These are phyloP conservation scores for Metarhizium brunneum DNA, from an alignment of 2,329 filamentous ascomycete genomes.

Conservation along the genomic window DNA sequence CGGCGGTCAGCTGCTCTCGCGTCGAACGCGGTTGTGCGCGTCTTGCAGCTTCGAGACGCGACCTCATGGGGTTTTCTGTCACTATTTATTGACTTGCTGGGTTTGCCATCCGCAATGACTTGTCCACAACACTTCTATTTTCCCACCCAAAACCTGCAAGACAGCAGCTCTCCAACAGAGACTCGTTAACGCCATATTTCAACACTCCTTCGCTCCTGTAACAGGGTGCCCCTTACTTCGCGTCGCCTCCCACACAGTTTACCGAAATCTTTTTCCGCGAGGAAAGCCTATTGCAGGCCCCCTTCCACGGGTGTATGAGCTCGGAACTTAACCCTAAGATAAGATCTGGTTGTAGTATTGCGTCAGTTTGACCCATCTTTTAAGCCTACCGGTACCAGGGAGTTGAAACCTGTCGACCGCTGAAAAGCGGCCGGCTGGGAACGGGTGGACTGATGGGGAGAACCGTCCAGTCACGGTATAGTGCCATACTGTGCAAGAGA, in stretches of 20 bases:
- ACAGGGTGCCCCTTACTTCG: constrained; percentile 33
- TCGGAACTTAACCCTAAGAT: constrained; percentile 97
- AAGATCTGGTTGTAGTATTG: constrained; percentile 64
- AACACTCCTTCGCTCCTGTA: constrained; percentile 35
- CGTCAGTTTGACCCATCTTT: constrained; percentile 59
- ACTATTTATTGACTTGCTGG: background rate
- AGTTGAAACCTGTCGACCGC: constrained; percentile 29
- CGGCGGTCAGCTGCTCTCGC: constrained; percentile 18
- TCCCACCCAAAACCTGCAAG: background rate
- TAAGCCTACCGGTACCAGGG: constrained; percentile 36
- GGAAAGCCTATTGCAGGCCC: constrained; percentile 49
- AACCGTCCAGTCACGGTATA: constrained; percentile 48
- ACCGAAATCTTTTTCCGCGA: constrained; percentile 64
- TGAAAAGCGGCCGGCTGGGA: constrained; percentile 38
- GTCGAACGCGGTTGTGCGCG: constrained; percentile 6
- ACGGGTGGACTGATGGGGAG: constrained; percentile 38
- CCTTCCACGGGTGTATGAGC: constrained; percentile 46
- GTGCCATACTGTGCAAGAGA: constrained; percentile 38
- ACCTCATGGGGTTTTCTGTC: background rate
- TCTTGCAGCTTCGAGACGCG: background rate
- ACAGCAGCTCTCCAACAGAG: background rate
- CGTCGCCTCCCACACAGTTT: constrained; percentile 71
- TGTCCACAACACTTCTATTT: background rate
- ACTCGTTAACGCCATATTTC: background rate
- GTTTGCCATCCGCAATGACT: background rate